Evolutionary conservation across 2,329 filamentous ascomycete genomes (phyloP).

Genomic region (Apiospora kogelbergensis): DNA sequence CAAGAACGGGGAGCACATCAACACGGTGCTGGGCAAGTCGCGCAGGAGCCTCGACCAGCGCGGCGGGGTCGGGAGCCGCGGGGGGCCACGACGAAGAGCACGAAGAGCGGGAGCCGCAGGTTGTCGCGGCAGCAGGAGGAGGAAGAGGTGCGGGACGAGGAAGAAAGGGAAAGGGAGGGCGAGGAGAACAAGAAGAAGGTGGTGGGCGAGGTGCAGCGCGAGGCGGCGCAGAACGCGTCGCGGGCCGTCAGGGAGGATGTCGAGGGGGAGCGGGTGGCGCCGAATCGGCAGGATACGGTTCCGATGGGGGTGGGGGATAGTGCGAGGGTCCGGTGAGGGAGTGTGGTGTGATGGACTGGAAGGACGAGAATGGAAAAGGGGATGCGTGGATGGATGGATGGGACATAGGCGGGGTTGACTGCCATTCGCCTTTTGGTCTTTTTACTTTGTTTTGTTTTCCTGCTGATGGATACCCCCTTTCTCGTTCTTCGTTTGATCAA

Average conservation of each 20-base stretch:
- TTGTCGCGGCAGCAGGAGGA: not conserved
- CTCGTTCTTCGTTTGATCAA: not conserved
- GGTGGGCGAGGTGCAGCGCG: not conserved
- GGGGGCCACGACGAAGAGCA: not conserved
- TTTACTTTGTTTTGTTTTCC: not conserved
- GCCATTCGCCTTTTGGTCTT: not conserved
- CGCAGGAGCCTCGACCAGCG: not conserved
- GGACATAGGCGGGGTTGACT: not conserved
- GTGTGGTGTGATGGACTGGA: not conserved
- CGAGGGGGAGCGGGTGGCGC: not conserved
- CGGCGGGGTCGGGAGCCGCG: not conserved
- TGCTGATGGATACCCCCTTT: conserved; percentile 6
- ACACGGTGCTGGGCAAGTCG: conserved; percentile 26
- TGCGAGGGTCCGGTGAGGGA: not conserved
- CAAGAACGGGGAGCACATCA: conserved; percentile 41
- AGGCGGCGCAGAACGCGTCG: not conserved
- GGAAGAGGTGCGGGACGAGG: not conserved
- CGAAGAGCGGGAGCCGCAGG: not conserved
- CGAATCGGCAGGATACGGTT: not conserved
- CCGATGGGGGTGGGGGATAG: not conserved
- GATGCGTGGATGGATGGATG: not conserved
- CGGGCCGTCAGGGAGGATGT: not conserved
- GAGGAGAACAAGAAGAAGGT: conserved; percentile 1
- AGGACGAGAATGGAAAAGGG: not conserved
- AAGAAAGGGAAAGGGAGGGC: not conserved